These are phyloP conservation scores for Coccomyxa sp. DNA, from an alignment of 139 green algal genomes.

Conservation along the genomic window DNA sequence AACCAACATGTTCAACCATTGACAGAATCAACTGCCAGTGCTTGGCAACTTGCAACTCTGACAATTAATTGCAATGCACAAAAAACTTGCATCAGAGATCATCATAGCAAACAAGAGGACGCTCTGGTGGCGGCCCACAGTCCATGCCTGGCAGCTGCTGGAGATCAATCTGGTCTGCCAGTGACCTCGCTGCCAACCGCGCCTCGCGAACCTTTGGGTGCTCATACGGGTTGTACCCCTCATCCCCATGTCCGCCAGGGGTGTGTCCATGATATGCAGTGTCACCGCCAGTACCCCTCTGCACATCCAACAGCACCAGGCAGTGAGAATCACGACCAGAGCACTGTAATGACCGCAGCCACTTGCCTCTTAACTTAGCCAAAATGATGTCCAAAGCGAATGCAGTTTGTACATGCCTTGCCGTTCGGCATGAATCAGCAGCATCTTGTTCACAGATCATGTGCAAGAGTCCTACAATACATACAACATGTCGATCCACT, in stretches of 20 bases:
- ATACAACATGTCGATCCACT: neutral
- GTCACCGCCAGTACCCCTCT: neutral
- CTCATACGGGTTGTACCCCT: neutral
- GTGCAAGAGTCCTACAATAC: neutral
- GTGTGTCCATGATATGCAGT: neutral
- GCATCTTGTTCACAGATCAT: neutral
- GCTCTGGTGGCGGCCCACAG: constrained; percentile 8
- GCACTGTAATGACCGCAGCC: too few species aligned
- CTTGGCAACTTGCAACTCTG: too few species aligned
- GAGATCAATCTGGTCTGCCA: constrained; percentile 8
- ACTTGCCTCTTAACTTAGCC: too few species aligned
- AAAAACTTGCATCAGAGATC: constrained; percentile 26
- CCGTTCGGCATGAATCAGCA: too few species aligned
- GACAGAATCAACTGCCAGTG: too few species aligned
- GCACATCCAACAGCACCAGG: neutral
- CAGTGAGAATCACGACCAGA: neutral
- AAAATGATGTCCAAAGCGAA: too few species aligned
- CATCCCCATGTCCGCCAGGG: neutral
- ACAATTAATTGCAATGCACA: too few species aligned
- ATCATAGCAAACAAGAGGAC: constrained; percentile 36
- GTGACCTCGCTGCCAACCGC: constrained; percentile 4
- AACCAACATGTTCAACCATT: too few species aligned
- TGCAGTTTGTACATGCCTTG: too few species aligned
- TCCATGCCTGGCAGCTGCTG: constrained; percentile 9
- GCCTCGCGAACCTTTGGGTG: constrained; percentile 8